A percentile compares a stretch with the other conserved stretches of the same genome.
Evolutionary conservation across 257 asterid species (phyloP).

Genomic region (Orobanche coerulescens): DNA sequence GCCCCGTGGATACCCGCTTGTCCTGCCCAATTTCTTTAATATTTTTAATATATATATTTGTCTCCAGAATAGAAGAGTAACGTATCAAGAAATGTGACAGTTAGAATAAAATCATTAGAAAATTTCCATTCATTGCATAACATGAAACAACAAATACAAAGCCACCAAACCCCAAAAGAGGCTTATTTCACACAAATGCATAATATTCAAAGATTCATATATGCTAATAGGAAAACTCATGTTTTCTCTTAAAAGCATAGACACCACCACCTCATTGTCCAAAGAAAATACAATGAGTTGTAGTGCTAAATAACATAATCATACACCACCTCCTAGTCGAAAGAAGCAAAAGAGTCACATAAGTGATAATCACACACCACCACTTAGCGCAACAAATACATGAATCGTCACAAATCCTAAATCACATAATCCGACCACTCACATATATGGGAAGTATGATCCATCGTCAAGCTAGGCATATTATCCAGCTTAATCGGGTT

Average conservation of each 20-base stretch:
- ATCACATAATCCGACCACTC: conserved; percentile 87
- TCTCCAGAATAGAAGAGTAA: too few relatives aligned
- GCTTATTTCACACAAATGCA: conserved; percentile 1
- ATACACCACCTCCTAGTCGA: too few relatives aligned
- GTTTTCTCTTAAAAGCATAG: conserved; percentile 35
- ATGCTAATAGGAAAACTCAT: conserved; percentile 38
- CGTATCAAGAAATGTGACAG: too few relatives aligned
- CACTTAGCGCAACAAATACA: not conserved
- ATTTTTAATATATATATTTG: too few relatives aligned
- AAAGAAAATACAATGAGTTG: too few relatives aligned
- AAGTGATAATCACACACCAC: not conserved
- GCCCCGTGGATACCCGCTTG: too few relatives aligned
- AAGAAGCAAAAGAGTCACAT: too few relatives aligned
- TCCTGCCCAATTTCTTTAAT: too few relatives aligned
- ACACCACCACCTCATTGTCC: conserved; percentile 18
- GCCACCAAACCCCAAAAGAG: not conserved
- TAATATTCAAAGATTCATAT: conserved; percentile 15
- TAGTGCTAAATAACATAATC: too few relatives aligned
- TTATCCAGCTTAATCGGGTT: conserved; percentile 59
- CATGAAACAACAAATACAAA: conserved; percentile 4
- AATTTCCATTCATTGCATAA: too few relatives aligned
- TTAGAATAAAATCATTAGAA: too few relatives aligned
- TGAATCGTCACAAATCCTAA: conserved; percentile 18
- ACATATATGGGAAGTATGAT: conserved; percentile 61
- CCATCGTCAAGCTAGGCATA: conserved; percentile 79